Conservation (phyloP, 768 basidiomycete genomes). For the Hygrocybe coccinea region DNA sequence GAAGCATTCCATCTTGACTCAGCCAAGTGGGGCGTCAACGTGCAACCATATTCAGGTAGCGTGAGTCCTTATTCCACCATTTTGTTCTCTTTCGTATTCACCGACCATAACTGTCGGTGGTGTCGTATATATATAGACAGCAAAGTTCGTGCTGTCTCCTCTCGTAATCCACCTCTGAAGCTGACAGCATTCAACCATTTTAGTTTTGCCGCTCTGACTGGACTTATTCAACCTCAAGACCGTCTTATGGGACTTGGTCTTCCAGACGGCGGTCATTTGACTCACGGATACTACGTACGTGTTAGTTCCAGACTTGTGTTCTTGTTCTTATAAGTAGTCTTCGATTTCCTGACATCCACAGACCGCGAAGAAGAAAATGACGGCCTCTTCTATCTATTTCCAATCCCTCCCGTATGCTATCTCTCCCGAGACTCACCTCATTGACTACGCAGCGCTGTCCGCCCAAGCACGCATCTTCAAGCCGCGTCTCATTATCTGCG, state of each 20-base stretch:
- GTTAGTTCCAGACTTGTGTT: not conserved
- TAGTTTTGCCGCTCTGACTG: conserved; percentile 92
- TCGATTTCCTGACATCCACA: not conserved
- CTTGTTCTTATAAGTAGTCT: not conserved
- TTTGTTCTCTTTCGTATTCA: conserved; percentile 1
- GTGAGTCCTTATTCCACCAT: conserved; percentile 41
- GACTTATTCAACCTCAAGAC: conserved; percentile 5
- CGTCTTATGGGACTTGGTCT: conserved; percentile 36
- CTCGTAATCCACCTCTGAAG: not conserved
- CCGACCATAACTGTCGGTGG: not conserved
- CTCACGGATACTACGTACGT: conserved; percentile 16
- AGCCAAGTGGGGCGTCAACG: conserved; percentile 94
- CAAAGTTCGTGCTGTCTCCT: conserved; percentile 57
- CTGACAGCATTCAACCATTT: conserved; percentile 9
- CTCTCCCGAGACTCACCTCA: conserved; percentile 74
- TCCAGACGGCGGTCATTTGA: conserved; percentile 6
- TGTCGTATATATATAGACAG: conserved; percentile 49
- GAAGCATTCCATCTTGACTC: conserved; percentile 94
- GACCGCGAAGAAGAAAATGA: conserved; percentile 96
- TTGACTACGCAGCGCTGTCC: conserved; percentile 80
- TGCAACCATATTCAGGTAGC: conserved; percentile 95
- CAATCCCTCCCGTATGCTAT: conserved; percentile 94
- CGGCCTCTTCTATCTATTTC: conserved; percentile 99
- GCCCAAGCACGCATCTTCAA: conserved; percentile 93
- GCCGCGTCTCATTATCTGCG: conserved; percentile 91